Evolutionary conservation across 1,139 yeast genomes (phyloP).

Genomic region (Spencermartinsiella ligniputridi): DNA sequence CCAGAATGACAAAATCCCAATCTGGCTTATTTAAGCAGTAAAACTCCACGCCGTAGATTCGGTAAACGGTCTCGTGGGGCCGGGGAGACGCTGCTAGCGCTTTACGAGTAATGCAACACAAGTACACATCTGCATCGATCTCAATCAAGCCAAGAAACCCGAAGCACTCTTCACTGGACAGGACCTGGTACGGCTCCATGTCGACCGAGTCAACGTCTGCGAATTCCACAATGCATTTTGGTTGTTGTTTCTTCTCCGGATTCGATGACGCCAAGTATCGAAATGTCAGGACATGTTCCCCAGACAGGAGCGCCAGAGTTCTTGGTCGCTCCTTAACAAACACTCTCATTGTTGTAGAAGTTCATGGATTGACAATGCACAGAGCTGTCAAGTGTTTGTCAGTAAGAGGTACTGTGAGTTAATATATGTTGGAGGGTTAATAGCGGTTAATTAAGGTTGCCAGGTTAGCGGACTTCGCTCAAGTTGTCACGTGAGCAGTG

Average conservation of each 20-base stretch:
- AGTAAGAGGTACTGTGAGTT: too few relatives aligned
- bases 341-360: conserved; percentile 33
- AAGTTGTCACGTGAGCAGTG: too few relatives aligned
- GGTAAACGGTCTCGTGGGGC: conserved; percentile 71
- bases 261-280: conserved; percentile 26
- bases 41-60: conserved; percentile 81
- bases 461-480: too few relatives aligned
- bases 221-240: conserved; percentile 38
- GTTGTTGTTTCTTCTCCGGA: conserved; percentile 5
- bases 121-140: conserved; percentile 59
- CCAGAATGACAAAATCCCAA: conserved; percentile 76
- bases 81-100: conserved; percentile 81
- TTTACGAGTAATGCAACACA: conserved; percentile 76
- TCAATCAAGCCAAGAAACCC: conserved; percentile 87
- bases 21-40: conserved; percentile 63
- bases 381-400: too few relatives aligned
- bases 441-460: too few relatives aligned
- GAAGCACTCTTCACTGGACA: conserved; percentile 55
- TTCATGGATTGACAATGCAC: too few relatives aligned
- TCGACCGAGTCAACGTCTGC: conserved; percentile 30
- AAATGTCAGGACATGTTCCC: conserved; percentile 31
- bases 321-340: conserved; percentile 33
- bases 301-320: conserved; percentile 34
- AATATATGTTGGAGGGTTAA: too few relatives aligned
- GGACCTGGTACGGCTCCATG: conserved; percentile 29